These are phyloP conservation scores for Aspergillus biplanus DNA, from an alignment of 495 filamentous ascomycete genomes.

Conservation along the genomic window DNA sequence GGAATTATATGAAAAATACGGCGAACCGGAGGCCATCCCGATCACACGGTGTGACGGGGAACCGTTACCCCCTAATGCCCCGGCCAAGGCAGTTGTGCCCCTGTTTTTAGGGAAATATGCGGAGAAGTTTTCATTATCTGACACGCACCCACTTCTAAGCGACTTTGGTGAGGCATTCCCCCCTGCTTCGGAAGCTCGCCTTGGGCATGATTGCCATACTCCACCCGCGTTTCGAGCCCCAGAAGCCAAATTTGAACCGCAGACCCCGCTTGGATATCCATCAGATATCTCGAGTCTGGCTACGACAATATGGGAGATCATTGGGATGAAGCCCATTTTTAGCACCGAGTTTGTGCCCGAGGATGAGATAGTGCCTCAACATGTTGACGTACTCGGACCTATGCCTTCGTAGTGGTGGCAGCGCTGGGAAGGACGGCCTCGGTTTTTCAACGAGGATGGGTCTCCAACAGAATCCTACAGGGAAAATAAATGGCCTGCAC, in stretches of 20 bases:
- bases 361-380: slow-evolving; percentile 33
- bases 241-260: slow-evolving; percentile 37
- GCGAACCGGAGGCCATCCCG: slow-evolving; percentile 25
- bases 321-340: slow-evolving; percentile 40
- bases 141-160: slow-evolving; percentile 32
- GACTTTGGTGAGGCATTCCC: slow-evolving; percentile 43
- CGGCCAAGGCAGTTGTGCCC: slow-evolving; percentile 1
- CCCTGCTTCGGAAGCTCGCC: slow-evolving; percentile 25
- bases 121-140: slow-evolving; percentile 31
- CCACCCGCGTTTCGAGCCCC: slow-evolving; percentile 34
- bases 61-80: slow-evolving; percentile 4
- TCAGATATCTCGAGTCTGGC: slow-evolving; percentile 45
- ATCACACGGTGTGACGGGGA: slow-evolving; percentile 22
- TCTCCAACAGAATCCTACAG: slow-evolving; percentile 23
- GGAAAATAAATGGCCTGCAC: slow-evolving; percentile 27
- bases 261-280: slow-evolving; percentile 32
- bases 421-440: slow-evolving; percentile 29
- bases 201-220: slow-evolving; percentile 36
- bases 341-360: slow-evolving; percentile 29
- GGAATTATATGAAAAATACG: slow-evolving; percentile 37
- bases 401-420: slow-evolving; percentile 39
- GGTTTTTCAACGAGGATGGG: slow-evolving; percentile 34
- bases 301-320: slow-evolving; percentile 40
- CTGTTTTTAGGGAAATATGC: slow-evolving; percentile 32
- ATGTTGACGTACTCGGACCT: slow-evolving; percentile 37